phyloP scores from a whole-genome alignment of 2,329 filamentous ascomycete species.

The Ambrosiella cleistominuta region DNA sequence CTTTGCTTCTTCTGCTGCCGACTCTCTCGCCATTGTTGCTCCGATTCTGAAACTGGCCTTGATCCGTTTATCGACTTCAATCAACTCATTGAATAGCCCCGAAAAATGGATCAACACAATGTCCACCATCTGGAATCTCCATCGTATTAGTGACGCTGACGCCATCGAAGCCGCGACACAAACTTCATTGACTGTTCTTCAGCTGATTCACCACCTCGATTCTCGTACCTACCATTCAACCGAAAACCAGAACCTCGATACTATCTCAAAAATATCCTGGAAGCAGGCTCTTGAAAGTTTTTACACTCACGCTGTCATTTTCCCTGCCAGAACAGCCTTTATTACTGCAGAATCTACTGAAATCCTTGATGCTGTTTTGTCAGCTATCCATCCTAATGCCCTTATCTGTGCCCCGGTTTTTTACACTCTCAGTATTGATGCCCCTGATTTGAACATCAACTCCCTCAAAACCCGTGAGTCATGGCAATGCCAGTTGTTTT shows the following conservation, averaged over 20 bases:
- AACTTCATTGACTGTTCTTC: conserved; percentile 24
- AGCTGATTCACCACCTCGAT: conserved; percentile 17
- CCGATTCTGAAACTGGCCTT: conserved; percentile 26
- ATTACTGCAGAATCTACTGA: conserved; percentile 26
- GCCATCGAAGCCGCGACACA: conserved; percentile 30
- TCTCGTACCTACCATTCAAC: conserved; percentile 1
- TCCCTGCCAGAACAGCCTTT: conserved; percentile 32
- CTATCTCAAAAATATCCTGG: conserved; percentile 22
- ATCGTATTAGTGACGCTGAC: conserved; percentile 32
- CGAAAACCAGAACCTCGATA: not conserved
- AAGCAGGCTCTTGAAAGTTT: conserved; percentile 29
- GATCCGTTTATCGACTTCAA: not conserved
- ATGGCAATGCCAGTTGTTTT: conserved; percentile 25
- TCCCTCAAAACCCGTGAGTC: conserved; percentile 20
- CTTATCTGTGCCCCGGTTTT: conserved; percentile 26
- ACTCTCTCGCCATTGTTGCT: conserved; percentile 28
- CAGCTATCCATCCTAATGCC: conserved; percentile 21
- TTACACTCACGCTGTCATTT: conserved; percentile 32
- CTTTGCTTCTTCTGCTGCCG: conserved; percentile 32
- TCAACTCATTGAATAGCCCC: conserved; percentile 9
- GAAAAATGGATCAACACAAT: conserved; percentile 32
- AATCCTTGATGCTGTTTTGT: conserved; percentile 25
- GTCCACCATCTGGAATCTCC: conserved; percentile 34
- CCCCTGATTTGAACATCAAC: conserved; percentile 9
- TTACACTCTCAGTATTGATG: conserved; percentile 25